Evolutionary conservation across 495 filamentous ascomycete species (phyloP), one percentile per base, ranked within the genome.

Genomic region (Penicillium subrubescens): DNA sequence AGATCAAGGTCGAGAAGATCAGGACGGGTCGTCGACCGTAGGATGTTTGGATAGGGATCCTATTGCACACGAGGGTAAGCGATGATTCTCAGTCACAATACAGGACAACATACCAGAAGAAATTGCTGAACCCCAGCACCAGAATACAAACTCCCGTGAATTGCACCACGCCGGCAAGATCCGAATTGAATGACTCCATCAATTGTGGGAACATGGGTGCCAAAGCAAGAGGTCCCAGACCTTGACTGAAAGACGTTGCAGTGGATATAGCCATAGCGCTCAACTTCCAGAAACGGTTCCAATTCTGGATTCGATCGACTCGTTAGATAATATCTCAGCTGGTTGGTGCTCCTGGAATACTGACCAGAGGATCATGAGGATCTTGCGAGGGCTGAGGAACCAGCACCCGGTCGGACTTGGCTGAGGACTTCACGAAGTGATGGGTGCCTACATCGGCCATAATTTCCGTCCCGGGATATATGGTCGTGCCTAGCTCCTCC

Each of bases 51-150:
- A 88, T 77, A 2, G 87, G 87, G 52, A 88, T 85, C 84, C 79
- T 81, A 46, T 44, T 21, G 15, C 1, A 31, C 23, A 12, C 8
- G 6, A 27, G 6, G 25, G 48, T 52, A 23, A 61, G 27, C 56
- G 29, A 55, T 29, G 8, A 19, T 7, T 14, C 23, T 41, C 15
- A 8, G 14, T 8, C 34, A 17, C 14, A 5, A 8, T 17, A 29
- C 3, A 17, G 37, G 15, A 15, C 23, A 17, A 11, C 63, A 34
- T 67, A 80, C 79, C 86, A 86, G 67, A 89, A 76, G 71, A 88
- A 89, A 62, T 88, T 88, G 61, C 84, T 85, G 63, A 88, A 88
- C 0, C 87, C 87, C 3, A 89, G 77, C 0, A 88, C 85, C 34
- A 89, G 71, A 57, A 88, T 89, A 56, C 82, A 83, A 11, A 87